A percentile compares a stretch with the other conserved stretches of the same genome.
phyloP scores from a whole-genome alignment of 345 rosid genomes.

The Carallia brachiata region DNA sequence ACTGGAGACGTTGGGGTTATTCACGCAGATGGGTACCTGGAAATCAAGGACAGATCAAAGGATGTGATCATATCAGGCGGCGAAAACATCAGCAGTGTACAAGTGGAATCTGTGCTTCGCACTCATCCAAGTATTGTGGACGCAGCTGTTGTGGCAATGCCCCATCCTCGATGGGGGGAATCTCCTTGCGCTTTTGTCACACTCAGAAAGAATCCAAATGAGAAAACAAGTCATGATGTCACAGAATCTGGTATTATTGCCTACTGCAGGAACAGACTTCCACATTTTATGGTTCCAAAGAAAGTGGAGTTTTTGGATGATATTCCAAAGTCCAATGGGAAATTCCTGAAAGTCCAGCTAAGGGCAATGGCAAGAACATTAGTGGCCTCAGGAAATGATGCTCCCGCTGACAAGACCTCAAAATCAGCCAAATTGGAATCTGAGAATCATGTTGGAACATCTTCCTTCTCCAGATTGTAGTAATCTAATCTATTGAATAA shows the following conservation, averaged over 20 bases:
- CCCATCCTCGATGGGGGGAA: slow-evolving; percentile 37
- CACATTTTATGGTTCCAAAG: slow-evolving; percentile 39
- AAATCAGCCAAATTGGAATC: background rate
- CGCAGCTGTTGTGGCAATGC: slow-evolving; percentile 40
- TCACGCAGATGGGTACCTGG: slow-evolving; percentile 38
- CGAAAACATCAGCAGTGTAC: slow-evolving; percentile 27
- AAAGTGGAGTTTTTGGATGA: slow-evolving; percentile 27
- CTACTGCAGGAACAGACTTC: slow-evolving; percentile 26
- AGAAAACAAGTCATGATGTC: slow-evolving; percentile 9
- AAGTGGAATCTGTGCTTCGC: slow-evolving; percentile 31
- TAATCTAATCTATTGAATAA: no score
- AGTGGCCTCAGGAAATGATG: background rate
- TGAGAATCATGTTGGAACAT: background rate
- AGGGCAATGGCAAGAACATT: slow-evolving; percentile 23
- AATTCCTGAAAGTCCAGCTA: slow-evolving; percentile 22
- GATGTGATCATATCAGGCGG: background rate
- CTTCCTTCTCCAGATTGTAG: background rate
- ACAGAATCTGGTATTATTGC: slow-evolving; percentile 24
- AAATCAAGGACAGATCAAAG: slow-evolving; percentile 1
- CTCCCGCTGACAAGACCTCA: background rate
- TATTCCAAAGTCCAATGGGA: slow-evolving; percentile 33
- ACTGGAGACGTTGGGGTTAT: slow-evolving; percentile 38
- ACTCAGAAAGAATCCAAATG: slow-evolving; percentile 13
- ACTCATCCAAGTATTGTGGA: slow-evolving; percentile 31
- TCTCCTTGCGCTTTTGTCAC: slow-evolving; percentile 33